A percentile compares a stretch with the other conserved stretches of the same genome.
Conservation (phyloP, 345 rosid genomes). For the Melaleuca alternifolia region DNA sequence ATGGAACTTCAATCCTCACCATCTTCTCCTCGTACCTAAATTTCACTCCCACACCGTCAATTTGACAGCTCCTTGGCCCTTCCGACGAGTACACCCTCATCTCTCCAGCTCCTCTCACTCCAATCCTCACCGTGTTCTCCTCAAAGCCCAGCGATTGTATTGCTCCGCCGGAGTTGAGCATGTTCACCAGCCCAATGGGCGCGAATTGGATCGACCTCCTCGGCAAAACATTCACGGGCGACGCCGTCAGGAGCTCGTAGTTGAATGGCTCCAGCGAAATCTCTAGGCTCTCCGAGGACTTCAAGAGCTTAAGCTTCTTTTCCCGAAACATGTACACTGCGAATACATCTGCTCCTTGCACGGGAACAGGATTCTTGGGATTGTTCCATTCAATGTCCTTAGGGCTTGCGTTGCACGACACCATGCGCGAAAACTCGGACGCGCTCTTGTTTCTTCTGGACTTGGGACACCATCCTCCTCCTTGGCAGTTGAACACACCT, state of each 20-base stretch:
- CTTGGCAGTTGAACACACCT: conserved; percentile 94
- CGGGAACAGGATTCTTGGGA: conserved; percentile 56
- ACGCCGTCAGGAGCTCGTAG: conserved; percentile 73
- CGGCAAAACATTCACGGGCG: conserved; percentile 37
- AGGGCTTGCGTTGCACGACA: conserved; percentile 43
- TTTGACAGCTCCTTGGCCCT: conserved; percentile 47
- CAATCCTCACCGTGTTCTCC: conserved; percentile 19
- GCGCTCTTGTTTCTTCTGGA: conserved; percentile 61
- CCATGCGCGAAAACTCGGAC: conserved; percentile 37
- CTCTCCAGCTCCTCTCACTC: conserved; percentile 63
- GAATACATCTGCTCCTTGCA: conserved; percentile 40
- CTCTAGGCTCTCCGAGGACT: conserved; percentile 33
- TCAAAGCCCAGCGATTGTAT: conserved; percentile 34
- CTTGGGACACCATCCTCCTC: conserved; percentile 96
- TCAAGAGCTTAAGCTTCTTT: conserved; percentile 53
- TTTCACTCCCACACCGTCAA: conserved; percentile 44
- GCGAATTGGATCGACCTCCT: conserved; percentile 28
- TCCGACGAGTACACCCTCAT: conserved; percentile 56
- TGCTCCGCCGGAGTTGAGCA: conserved; percentile 88
- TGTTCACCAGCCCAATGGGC: conserved; percentile 71
- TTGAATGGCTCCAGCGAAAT: conserved; percentile 62
- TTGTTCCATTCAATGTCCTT: conserved; percentile 77
- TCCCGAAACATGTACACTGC: conserved; percentile 60
- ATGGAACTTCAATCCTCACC: conserved; percentile 51
- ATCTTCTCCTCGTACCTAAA: conserved; percentile 44